Conservation (phyloP, 495 filamentous ascomycete species). For the Tuber magnatum region DNA sequence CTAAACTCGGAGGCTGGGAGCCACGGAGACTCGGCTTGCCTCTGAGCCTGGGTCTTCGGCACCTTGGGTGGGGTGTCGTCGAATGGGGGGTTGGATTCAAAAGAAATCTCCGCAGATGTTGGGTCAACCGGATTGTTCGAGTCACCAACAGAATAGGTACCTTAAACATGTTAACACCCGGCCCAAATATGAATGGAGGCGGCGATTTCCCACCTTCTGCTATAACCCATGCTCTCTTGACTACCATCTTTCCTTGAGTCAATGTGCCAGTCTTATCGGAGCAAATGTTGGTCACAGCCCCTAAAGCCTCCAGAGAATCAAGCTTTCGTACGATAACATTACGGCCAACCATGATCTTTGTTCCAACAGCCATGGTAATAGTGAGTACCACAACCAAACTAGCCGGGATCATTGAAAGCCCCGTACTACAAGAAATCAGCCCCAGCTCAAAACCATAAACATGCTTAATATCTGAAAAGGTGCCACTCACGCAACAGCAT, state of each 20-base stretch:
- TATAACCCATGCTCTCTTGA: constrained; percentile 51
- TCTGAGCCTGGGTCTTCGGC: constrained; percentile 35
- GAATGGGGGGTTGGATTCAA: constrained; percentile 43
- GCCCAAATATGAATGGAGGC: neutral
- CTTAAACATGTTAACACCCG: constrained; percentile 10
- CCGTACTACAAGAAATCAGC: constrained; percentile 45
- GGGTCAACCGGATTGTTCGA: constrained; percentile 55
- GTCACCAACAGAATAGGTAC: constrained; percentile 53
- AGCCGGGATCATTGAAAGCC: constrained; percentile 54
- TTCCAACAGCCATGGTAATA: constrained; percentile 52
- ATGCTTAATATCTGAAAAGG: neutral
- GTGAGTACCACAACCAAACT: constrained; percentile 52
- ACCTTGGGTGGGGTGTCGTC: constrained; percentile 37
- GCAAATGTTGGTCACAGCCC: constrained; percentile 64
- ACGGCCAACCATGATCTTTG: constrained; percentile 48
- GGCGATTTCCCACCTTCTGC: constrained; percentile 42
- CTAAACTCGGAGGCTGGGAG: constrained; percentile 43
- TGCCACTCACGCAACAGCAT: constrained; percentile 46
- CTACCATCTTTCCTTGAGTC: constrained; percentile 60
- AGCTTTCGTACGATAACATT: constrained; percentile 51
- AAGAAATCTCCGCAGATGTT: constrained; percentile 48
- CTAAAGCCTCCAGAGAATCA: constrained; percentile 53
- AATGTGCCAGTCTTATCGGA: constrained; percentile 68
- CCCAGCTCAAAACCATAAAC: constrained; percentile 5
- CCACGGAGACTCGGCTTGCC: constrained; percentile 28